Base-by-base conservation (phyloP, 805 yeast genomes). In the Pichia scutulata region DNA sequence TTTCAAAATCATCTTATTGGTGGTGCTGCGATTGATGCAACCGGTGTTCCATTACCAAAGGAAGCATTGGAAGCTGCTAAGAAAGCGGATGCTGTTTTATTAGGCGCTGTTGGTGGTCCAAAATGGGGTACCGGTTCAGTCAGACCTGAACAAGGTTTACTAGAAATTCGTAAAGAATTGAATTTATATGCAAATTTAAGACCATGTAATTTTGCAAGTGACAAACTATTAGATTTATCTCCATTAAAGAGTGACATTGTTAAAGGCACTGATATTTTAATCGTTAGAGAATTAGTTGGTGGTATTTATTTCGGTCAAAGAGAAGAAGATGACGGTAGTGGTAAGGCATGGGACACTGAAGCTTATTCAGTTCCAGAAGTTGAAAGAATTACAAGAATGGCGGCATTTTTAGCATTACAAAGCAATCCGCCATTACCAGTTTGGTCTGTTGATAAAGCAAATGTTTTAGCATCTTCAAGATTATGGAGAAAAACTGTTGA, bases 71-170 rank as follows among this genome's bases (percentile, higher is more conserved):
- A 72, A 43, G 89, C 96, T 10, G 78, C 97, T 37, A 89, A 88
- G 70, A 71, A 72, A 43, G 84, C 98, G 1, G 95, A 92, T 66
- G 99, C 98, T 24, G 96, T 93, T n/a, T 73, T 93, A 57, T 76
- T 93, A 51, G 99, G 99, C 58, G 97, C 99, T 9, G 99, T 93
- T 33, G 99, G 99, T 56, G 99, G 99, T 33, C 99, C 99, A 54
- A 93, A 93, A 72, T 93, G 99, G 99, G 98, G 98, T 37, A 87
- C 97, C 25, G 97, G 97, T 46, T 64, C 77, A 13, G 98, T 92
- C 44, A 83, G 99, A 73, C 99, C 99, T 47, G 99, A 93, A 69
- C 98, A 89, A 71, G 99, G 99, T 53, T 77, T 93, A 58, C 77
- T 93, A 57, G 80, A 90, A 73, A 92, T 93, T 68, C 82, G 99